phyloP scores from a whole-genome alignment of 306 rosid genomes.

The Crotalaria pallida region DNA sequence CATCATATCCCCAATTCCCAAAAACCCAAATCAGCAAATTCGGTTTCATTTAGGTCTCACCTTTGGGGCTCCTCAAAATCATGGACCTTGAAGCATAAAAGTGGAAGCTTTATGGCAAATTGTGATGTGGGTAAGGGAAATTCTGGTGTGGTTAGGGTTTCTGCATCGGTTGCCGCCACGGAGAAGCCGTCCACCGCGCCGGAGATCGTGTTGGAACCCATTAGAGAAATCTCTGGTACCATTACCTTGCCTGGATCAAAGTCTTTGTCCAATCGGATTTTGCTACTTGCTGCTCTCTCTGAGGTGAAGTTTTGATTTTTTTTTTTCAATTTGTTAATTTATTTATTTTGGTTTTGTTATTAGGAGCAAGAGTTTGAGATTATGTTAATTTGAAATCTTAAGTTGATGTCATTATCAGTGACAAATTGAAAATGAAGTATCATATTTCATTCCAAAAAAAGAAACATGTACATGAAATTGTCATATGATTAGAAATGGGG shows the following conservation, averaged over 20 bases:
- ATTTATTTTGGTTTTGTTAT: not conserved
- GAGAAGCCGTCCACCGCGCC: conserved; percentile 76
- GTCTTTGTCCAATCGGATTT: conserved; percentile 84
- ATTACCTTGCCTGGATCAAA: conserved; percentile 91
- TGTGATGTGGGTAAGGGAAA: conserved; percentile 21
- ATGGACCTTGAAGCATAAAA: conserved; percentile 38
- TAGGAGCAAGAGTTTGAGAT: not conserved
- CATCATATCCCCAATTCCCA: conserved; percentile 37
- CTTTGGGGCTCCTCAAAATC: conserved; percentile 43
- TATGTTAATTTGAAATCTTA: not conserved
- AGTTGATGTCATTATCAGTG: not conserved
- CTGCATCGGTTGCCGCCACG: conserved; percentile 60
- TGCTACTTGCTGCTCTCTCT: conserved; percentile 96
- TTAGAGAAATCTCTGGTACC: conserved; percentile 76
- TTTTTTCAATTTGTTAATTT: not conserved
- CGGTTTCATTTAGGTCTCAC: conserved; percentile 46
- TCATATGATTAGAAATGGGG: conserved; percentile 7
- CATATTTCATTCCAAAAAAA: not conserved
- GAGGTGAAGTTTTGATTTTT: conserved; percentile 50
- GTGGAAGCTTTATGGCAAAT: conserved; percentile 22
- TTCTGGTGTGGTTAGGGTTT: conserved; percentile 30
- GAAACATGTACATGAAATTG: not conserved
- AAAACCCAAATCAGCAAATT: conserved; percentile 49
- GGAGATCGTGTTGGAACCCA: conserved; percentile 91
- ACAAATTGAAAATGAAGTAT: not conserved